Conservation (phyloP, 1,139 yeast species). For the Lipomyces yarrowii region DNA sequence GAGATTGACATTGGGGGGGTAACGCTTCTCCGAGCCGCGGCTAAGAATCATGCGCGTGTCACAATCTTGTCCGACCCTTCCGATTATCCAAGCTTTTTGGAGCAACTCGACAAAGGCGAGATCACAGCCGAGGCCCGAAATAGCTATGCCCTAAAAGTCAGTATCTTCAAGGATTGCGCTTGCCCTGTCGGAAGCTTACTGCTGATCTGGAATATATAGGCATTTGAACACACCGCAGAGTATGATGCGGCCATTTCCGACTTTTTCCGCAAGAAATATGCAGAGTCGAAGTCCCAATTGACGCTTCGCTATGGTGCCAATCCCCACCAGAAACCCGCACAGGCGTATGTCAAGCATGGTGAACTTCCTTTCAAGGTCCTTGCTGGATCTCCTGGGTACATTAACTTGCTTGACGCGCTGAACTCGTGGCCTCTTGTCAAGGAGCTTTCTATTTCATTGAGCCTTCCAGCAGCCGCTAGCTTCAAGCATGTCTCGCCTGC, state of each 20-base stretch:
- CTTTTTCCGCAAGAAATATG: constrained; percentile 94
- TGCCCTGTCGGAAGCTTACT: neutral
- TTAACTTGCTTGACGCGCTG: constrained; percentile 91
- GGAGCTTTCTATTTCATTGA: constrained; percentile 91
- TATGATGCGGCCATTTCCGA: constrained; percentile 95
- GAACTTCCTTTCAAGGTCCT: constrained; percentile 92
- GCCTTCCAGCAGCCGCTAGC: constrained; percentile 97
- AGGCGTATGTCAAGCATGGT: constrained; percentile 86
- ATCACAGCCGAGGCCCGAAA: constrained; percentile 75
- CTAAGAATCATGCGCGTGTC: constrained; percentile 95
- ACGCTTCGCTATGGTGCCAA: constrained; percentile 97
- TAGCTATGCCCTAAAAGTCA: constrained; percentile 74
- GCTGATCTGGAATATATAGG: constrained; percentile 42
- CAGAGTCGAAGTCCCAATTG: constrained; percentile 78
- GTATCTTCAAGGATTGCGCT: neutral
- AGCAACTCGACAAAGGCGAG: constrained; percentile 74
- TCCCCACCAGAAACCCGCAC: constrained; percentile 99
- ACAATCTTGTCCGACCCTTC: constrained; percentile 91
- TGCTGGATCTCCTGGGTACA: constrained; percentile 95
- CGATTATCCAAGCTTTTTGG: constrained; percentile 84
- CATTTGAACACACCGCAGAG: constrained; percentile 97
- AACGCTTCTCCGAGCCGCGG: constrained; percentile 95
- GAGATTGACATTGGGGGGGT: constrained; percentile 99
- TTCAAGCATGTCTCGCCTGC: constrained; percentile 99
- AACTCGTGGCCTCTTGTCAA: constrained; percentile 99